phyloP scores from a whole-genome alignment of 495 filamentous ascomycete genomes.

The Acidomyces sp. region DNA sequence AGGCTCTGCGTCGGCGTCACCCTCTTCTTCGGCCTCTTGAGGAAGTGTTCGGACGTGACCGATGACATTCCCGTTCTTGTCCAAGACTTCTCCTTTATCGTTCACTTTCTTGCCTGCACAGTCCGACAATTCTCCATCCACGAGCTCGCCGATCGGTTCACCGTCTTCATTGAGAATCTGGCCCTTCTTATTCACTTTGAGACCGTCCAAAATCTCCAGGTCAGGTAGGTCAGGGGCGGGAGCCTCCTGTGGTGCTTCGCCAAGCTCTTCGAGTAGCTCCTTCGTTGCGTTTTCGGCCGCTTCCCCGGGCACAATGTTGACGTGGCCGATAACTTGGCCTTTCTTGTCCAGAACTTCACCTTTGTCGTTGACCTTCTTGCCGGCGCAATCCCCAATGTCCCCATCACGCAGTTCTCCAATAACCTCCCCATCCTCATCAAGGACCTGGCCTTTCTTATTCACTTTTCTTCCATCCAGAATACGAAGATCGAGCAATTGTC shows the following conservation, averaged over 20 bases:
- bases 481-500: constrained; percentile 30
- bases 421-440: constrained; percentile 40
- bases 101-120: constrained; percentile 41
- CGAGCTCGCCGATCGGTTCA: constrained; percentile 37
- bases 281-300: constrained; percentile 39
- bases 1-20: constrained; percentile 29
- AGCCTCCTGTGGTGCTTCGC: constrained; percentile 27
- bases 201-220: constrained; percentile 31
- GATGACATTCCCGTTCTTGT: constrained; percentile 33
- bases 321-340: constrained; percentile 38
- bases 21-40: constrained; percentile 21
- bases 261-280: constrained; percentile 35
- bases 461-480: constrained; percentile 40
- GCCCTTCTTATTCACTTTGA: constrained; percentile 36
- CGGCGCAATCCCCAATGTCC: constrained; percentile 33
- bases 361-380: constrained; percentile 39
- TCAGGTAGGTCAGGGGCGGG: constrained; percentile 21
- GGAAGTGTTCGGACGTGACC: constrained; percentile 27
- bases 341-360: constrained; percentile 39
- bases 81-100: constrained; percentile 39
- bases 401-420: constrained; percentile 40
- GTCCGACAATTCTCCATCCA: constrained; percentile 35
- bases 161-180: constrained; percentile 39
- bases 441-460: constrained; percentile 44
- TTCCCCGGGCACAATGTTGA: constrained; percentile 38